These are phyloP conservation scores for Pneumocystis sp. DNA, from an alignment of 1,139 yeast species.

Conservation along the genomic window DNA sequence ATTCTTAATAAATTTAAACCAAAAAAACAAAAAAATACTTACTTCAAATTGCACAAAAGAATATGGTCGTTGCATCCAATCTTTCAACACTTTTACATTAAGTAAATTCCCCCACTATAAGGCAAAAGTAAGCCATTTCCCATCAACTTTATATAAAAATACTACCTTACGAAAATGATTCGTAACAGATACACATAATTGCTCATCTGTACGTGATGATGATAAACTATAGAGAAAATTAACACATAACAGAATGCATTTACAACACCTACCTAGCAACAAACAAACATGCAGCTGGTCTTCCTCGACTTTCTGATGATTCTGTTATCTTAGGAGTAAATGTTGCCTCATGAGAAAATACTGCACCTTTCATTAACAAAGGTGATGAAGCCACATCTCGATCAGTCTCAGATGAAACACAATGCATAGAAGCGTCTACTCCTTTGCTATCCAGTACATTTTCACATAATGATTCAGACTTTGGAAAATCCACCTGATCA, in stretches of 20 bases:
- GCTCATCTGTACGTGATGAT: conserved; percentile 8
- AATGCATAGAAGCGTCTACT: neutral
- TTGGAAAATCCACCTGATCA: neutral
- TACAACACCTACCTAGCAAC: conserved; percentile 3
- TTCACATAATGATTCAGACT: no score
- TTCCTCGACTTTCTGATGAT: neutral
- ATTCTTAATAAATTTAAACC: neutral
- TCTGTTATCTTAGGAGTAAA: neutral
- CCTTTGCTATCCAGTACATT: neutral
- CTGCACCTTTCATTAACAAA: neutral
- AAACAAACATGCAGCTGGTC: conserved; percentile 7
- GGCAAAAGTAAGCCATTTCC: neutral
- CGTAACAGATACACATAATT: conserved; percentile 4
- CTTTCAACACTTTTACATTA: conserved; percentile 64
- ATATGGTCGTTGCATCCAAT: conserved; percentile 69
- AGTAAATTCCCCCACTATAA: conserved; percentile 19
- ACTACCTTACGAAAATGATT: conserved; percentile 4
- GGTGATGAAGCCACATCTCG: neutral
- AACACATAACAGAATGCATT: neutral
- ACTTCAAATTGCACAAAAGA: conserved; percentile 68
- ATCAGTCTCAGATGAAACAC: neutral
- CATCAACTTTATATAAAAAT: neutral
- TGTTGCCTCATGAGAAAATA: neutral
- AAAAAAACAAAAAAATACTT: neutral
- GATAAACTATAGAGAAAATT: neutral